Conservation (phyloP, 2,329 filamentous ascomycete species). For the Pestalotiopsis sp. region DNA sequence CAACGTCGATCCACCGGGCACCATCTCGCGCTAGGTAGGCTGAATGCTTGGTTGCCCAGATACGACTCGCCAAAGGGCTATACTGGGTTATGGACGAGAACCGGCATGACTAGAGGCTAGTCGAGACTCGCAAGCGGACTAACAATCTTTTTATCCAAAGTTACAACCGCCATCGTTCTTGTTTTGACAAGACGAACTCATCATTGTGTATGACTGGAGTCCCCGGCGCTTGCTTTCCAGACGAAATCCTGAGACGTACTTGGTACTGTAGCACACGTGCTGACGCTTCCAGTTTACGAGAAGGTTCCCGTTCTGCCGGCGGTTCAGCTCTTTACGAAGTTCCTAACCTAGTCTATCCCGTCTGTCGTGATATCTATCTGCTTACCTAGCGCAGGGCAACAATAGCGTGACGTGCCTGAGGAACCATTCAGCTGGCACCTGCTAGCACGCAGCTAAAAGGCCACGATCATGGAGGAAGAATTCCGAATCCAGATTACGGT, state of each 20-base stretch:
- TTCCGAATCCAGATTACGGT: background rate
- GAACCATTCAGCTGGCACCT: background rate
- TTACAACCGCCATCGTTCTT: too few species aligned
- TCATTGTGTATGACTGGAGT: too few species aligned
- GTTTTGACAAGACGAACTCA: too few species aligned
- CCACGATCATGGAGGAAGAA: background rate
- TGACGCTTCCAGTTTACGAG: too few species aligned
- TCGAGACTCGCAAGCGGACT: background rate
- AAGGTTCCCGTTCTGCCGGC: background rate
- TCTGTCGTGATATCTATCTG: background rate
- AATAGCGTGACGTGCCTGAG: background rate
- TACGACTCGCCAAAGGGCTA: background rate
- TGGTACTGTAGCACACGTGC: too few species aligned
- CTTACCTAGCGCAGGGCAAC: background rate
- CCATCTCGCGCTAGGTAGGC: background rate
- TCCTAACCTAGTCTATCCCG: background rate
- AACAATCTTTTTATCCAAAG: background rate
- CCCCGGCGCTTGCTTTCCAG: too few species aligned
- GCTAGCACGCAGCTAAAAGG: background rate
- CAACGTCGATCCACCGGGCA: background rate
- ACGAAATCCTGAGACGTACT: too few species aligned
- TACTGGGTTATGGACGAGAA: background rate
- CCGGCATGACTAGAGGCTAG: background rate
- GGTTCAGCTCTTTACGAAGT: background rate
- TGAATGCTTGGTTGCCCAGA: background rate